phyloP scores from a whole-genome alignment of 2,329 filamentous ascomycete genomes.

The Passalora sequoiae region DNA sequence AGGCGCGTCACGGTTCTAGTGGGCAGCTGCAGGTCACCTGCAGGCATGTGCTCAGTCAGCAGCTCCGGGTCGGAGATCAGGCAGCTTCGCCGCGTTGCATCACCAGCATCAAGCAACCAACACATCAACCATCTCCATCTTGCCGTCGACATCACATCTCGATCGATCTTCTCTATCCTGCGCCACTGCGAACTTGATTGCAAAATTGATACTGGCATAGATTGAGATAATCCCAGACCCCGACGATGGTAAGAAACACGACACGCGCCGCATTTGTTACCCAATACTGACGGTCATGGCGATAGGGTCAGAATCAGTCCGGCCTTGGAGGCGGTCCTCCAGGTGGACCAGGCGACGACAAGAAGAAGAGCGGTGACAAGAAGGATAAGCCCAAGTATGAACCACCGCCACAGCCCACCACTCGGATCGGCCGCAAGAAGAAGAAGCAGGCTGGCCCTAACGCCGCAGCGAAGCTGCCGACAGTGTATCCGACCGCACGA shows the following conservation, averaged over 20 bases:
- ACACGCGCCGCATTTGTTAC: constrained; percentile 7
- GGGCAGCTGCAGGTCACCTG: too few relatives aligned
- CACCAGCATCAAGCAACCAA: constrained; percentile 5
- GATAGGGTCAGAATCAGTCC: constrained; percentile 77
- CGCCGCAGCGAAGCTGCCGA: constrained; percentile 88
- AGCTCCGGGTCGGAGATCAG: constrained; percentile 1
- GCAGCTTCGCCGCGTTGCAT: constrained; percentile 8
- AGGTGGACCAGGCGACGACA: constrained; percentile 56
- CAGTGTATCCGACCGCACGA: constrained; percentile 89
- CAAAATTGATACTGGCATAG: too few relatives aligned
- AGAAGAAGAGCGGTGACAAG: constrained; percentile 82
- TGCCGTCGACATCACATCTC: neutral
- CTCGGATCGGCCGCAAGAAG: constrained; percentile 96
- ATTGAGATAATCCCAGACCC: neutral
- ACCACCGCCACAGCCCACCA: constrained; percentile 92
- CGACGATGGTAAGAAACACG: constrained; percentile 18
- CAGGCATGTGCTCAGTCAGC: neutral
- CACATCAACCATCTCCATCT: neutral
- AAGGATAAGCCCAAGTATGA: constrained; percentile 99
- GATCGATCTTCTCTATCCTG: neutral
- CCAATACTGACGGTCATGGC: constrained; percentile 13
- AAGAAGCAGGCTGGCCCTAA: constrained; percentile 90
- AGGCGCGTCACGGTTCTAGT: too few relatives aligned
- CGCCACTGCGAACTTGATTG: too few relatives aligned
- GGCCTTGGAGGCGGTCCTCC: constrained; percentile 59